Evolutionary conservation across 768 basidiomycete genomes (phyloP), one percentile per base, ranked within the genome.

Genomic region (Mrakia blollopis): DNA sequence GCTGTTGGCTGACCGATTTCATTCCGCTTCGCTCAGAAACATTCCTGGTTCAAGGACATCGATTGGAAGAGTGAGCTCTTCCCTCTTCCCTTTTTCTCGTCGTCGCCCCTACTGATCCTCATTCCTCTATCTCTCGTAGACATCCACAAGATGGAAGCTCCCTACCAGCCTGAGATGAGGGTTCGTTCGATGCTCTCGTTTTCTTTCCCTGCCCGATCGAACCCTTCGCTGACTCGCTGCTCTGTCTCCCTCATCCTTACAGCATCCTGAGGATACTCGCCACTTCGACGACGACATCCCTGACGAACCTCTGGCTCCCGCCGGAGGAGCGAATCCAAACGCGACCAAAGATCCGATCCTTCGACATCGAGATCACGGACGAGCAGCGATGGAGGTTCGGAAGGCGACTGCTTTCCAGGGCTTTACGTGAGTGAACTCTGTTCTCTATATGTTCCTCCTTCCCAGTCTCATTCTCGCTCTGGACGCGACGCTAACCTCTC

Each of bases 261-360:
- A 69, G 41, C 86, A 89, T 79, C 91, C 92, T 37, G 92, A 91
- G 81, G 94, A 98, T 83, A 98, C 96, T 23, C 87, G 89, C 6
- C 57, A 61, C 39, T 52, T 60, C 16, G 95, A 98, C 83, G 89
- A 91, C 73, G 93, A 96, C 83, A 98, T 97, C 81, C 92, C 92
- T 30, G 86, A 91, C 52, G 92, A 95, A 89, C 52, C 75, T 23
- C 75, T 76, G 13, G 39, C 70, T 60, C 81, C 76, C 1, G 80
- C 79, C 1, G 93, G 93, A 79, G 90, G 89, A 30, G 88, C 91
- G 78, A 87, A 89, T 0, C 80, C 81, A 78, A 91, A 98, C 81
- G 89, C 89, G 50, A 95, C 93, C 52, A 89, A 91, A 80, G 96
- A 98, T 84, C 94, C 93, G 21, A 85, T 99, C 80, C 88, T 98